Conservation (phyloP, 805 yeast species). For the Starmerella tilneyi region DNA sequence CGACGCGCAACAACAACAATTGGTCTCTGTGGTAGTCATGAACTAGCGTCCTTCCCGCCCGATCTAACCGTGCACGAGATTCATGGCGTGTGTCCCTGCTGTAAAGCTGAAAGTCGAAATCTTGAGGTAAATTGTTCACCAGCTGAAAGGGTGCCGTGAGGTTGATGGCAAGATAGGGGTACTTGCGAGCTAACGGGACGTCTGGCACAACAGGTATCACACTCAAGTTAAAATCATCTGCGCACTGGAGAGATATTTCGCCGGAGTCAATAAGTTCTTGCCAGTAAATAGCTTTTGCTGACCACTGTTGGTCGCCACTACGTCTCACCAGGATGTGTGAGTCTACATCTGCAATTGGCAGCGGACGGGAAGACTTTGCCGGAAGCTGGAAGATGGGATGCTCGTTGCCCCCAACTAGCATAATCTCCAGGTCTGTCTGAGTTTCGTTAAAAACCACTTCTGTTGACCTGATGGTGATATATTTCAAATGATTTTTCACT, state of each 20-base stretch:
- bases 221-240: slow-evolving; percentile 21
- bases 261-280: slow-evolving; percentile 41
- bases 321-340: slow-evolving; percentile 57
- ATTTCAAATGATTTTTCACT: slow-evolving; percentile 66
- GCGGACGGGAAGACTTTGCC: slow-evolving; percentile 50
- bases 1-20: slow-evolving; percentile 58
- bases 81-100: slow-evolving; percentile 62
- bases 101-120: slow-evolving; percentile 60
- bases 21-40: slow-evolving; percentile 72
- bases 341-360: slow-evolving; percentile 61
- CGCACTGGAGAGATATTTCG: slow-evolving; percentile 48
- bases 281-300: slow-evolving; percentile 57
- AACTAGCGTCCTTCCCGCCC: slow-evolving; percentile 60
- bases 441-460: slow-evolving; percentile 58
- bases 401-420: slow-evolving; percentile 27
- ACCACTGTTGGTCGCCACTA: slow-evolving; percentile 54
- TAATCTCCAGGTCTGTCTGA: slow-evolving; percentile 42
- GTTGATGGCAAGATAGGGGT: slow-evolving; percentile 72
- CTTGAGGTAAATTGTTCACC: slow-evolving; percentile 77
- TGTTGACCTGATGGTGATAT: slow-evolving; percentile 68
- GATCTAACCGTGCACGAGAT: slow-evolving; percentile 50
- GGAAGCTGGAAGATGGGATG: slow-evolving; percentile 36
- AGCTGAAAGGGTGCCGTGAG: slow-evolving; percentile 79
- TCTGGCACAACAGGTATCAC: slow-evolving; percentile 30
- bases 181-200: slow-evolving; percentile 64